Percentiles rank a stretch among this genome's conserved stretches.
Conservation (phyloP, 140 eudicot genomes). For the Erigeron philadelphicus region DNA sequence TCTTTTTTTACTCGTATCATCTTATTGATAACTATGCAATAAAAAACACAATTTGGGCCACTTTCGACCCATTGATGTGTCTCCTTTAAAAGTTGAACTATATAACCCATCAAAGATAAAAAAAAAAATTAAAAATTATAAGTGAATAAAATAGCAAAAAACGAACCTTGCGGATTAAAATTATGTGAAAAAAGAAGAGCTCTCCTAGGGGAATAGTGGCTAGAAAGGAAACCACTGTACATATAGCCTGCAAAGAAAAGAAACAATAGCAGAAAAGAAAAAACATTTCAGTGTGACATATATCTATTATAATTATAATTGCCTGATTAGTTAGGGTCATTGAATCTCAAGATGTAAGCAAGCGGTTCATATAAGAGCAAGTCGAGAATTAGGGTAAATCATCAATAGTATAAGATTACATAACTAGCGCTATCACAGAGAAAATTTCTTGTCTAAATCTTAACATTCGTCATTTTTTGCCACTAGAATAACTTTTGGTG, state of each 20-base stretch:
- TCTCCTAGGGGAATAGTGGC: constrained; percentile 88
- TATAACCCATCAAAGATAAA: neutral
- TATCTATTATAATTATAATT: neutral
- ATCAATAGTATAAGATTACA: too few species aligned
- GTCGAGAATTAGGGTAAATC: too few species aligned
- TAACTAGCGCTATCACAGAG: too few species aligned
- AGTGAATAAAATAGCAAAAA: neutral
- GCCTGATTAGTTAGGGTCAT: neutral
- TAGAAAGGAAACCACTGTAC: constrained; percentile 68
- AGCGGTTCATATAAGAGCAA: neutral
- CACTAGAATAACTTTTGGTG: neutral
- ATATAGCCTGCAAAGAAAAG: constrained; percentile 56
- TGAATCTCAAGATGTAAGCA: neutral
- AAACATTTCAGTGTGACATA: neutral
- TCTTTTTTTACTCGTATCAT: neutral
- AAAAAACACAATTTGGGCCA: neutral
- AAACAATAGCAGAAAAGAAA: constrained; percentile 16
- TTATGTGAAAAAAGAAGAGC: constrained; percentile 86
- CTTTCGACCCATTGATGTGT: neutral
- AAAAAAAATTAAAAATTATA: neutral
- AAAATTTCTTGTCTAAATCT: too few species aligned
- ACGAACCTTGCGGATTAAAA: constrained; percentile 77
- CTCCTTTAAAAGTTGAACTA: neutral
- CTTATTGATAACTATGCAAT: neutral
- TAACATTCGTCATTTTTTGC: too few species aligned